A percentile compares a stretch with the other conserved stretches of the same genome.
Evolutionary conservation across 2,329 filamentous ascomycete genomes (phyloP).

Genomic region (Trichophyton verrucosum): DNA sequence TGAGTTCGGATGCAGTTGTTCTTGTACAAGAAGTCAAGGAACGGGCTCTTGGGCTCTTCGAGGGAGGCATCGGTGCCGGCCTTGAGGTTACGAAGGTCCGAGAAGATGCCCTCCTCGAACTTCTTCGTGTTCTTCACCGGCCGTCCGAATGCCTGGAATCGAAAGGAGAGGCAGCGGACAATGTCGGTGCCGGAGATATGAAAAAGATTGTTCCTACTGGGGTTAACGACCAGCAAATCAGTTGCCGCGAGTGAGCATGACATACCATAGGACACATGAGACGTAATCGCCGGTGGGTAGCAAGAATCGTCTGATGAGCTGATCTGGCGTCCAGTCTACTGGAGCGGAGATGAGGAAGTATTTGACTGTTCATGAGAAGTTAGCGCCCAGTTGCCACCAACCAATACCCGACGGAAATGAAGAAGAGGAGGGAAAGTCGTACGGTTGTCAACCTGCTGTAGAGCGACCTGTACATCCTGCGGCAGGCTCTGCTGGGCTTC

Average conservation of each 20-base stretch:
- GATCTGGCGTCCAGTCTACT: constrained; percentile 92
- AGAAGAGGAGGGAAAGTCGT: constrained; percentile 32
- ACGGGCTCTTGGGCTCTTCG: constrained; percentile 96
- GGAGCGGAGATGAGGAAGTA: constrained; percentile 98
- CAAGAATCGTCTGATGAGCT: constrained; percentile 91
- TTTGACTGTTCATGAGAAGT: constrained; percentile 54
- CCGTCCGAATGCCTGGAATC: constrained; percentile 95
- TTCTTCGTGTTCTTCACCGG: constrained; percentile 99
- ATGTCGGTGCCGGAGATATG: constrained; percentile 99
- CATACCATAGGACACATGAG: constrained; percentile 85
- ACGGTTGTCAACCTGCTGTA: constrained; percentile 98
- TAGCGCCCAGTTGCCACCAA: neutral
- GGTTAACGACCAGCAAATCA: constrained; percentile 5
- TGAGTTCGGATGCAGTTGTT: constrained; percentile 99
- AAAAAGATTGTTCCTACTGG: constrained; percentile 81
- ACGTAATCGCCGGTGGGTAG: constrained; percentile 97
- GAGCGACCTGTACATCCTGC: constrained; percentile 88
- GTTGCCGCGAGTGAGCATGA: constrained; percentile 9
- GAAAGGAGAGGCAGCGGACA: constrained; percentile 91
- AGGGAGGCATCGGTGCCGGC: constrained; percentile 95
- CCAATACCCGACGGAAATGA: neutral
- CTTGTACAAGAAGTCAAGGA: constrained; percentile 98
- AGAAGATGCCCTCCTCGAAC: constrained; percentile 99
- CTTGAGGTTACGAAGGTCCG: constrained; percentile 93
- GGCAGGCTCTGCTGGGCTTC: constrained; percentile 94